phyloP scores from a whole-genome alignment of 371 early-diverging fungal genomes.

The Actinomortierella ambigua region DNA sequence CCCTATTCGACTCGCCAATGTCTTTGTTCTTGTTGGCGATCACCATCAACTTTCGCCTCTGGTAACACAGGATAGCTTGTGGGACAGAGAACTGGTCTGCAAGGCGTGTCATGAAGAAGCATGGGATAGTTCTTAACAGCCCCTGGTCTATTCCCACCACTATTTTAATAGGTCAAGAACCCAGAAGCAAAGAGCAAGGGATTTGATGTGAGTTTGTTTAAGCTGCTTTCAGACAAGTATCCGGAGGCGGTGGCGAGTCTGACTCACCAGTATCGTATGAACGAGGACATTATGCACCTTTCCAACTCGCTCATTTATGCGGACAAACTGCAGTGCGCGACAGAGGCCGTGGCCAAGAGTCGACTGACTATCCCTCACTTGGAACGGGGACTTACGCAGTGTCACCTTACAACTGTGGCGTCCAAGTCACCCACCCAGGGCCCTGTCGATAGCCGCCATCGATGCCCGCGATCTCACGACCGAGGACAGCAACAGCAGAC shows the following conservation, averaged over 20 bases:
- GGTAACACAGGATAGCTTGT: slow-evolving; percentile 46
- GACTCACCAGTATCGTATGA: slow-evolving; percentile 97
- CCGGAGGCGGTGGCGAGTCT: slow-evolving; percentile 82
- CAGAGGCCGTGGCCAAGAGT: slow-evolving; percentile 60
- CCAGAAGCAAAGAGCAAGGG: slow-evolving; percentile 56
- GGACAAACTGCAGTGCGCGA: slow-evolving; percentile 79
- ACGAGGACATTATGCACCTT: slow-evolving; percentile 88
- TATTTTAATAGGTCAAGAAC: slow-evolving; percentile 51
- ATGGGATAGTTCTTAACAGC: no score
- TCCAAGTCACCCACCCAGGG: no score
- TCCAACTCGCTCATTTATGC: slow-evolving; percentile 89
- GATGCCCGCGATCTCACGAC: no score
- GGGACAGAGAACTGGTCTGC: no score
- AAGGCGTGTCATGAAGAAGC: neutral
- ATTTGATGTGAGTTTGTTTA: slow-evolving; percentile 74
- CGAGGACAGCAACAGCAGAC: no score
- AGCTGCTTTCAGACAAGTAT: slow-evolving; percentile 78
- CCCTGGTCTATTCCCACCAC: slow-evolving; percentile 5
- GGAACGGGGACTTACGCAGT: slow-evolving; percentile 31
- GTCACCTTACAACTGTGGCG: slow-evolving; percentile 9
- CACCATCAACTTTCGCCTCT: slow-evolving; percentile 98
- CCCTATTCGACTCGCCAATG: slow-evolving; percentile 83
- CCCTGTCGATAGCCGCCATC: no score
- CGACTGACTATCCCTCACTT: slow-evolving; percentile 56
- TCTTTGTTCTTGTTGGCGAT: slow-evolving; percentile 98